A percentile compares a stretch with the other conserved stretches of the same genome.
phyloP scores from a whole-genome alignment of 2,329 filamentous ascomycete genomes.

The Alternaria conjuncta region DNA sequence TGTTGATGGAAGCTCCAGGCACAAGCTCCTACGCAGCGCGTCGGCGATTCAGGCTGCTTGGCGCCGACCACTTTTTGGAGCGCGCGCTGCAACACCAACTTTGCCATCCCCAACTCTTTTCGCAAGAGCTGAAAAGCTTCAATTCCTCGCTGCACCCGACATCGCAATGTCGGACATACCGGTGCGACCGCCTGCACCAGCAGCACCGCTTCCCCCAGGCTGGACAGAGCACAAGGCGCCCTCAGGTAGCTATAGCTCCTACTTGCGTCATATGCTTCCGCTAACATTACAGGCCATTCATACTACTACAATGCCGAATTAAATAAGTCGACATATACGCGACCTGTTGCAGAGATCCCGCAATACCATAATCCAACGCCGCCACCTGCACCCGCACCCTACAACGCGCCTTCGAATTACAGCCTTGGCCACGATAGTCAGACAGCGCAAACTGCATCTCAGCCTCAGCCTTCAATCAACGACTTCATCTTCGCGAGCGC shows the following conservation, averaged over 20 bases:
- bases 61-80: constrained; percentile 40
- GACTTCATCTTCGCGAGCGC: constrained; percentile 49
- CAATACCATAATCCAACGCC: constrained; percentile 3
- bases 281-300: constrained; percentile 66
- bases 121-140: background rate
- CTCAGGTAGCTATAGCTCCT: constrained; percentile 58
- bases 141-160: background rate
- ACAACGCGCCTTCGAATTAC: constrained; percentile 12
- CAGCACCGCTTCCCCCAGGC: constrained; percentile 72
- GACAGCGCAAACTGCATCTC: constrained; percentile 54
- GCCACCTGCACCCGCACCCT: constrained; percentile 8
- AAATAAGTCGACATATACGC: constrained; percentile 85
- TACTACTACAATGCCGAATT: constrained; percentile 88
- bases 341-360: constrained; percentile 57
- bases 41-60: constrained; percentile 36
- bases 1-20: constrained; percentile 47
- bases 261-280: constrained; percentile 22
- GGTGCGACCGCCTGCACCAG: constrained; percentile 37
- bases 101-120: background rate
- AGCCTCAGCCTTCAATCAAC: constrained; percentile 57
- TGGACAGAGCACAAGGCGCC: constrained; percentile 96
- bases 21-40: constrained; percentile 43
- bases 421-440: constrained; percentile 34
- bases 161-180: constrained; percentile 39
- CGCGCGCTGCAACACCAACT: constrained; percentile 23